Evolutionary conservation across 169 alveolate genomes (phyloP).

Genomic region (Amoebophrya sp.): DNA sequence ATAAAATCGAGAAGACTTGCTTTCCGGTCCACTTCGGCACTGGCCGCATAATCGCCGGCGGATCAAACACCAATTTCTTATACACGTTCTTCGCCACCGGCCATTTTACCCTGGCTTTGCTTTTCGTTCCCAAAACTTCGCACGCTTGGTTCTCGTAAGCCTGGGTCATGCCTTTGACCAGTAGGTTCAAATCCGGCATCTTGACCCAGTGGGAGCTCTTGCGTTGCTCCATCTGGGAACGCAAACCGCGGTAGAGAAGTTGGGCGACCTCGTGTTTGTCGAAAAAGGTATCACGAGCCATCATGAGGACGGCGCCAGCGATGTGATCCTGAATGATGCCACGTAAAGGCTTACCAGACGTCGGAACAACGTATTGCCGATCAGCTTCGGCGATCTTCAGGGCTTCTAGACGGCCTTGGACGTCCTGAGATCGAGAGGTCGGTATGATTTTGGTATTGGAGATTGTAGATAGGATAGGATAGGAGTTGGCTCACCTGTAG

Average conservation of each 20-base stretch:
- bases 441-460: neutral
- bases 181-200: conserved; percentile 17
- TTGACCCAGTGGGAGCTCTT: neutral
- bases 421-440: conserved; percentile 64
- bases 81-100: conserved; percentile 23
- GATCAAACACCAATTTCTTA: conserved; percentile 55
- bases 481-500: neutral
- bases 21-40: conserved; percentile 92
- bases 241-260: conserved; percentile 35
- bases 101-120: neutral
- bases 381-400: conserved; percentile 85
- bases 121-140: neutral
- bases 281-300: conserved; percentile 87
- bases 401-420: conserved; percentile 93
- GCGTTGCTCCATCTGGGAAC: conserved; percentile 28
- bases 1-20: conserved; percentile 60
- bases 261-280: conserved; percentile 60
- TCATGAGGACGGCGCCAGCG: conserved; percentile 85
- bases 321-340: conserved; percentile 95
- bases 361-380: conserved; percentile 90
- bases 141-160: conserved; percentile 25
- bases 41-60: conserved; percentile 91
- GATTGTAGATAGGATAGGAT: neutral
- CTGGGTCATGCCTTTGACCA: conserved; percentile 35
- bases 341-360: conserved; percentile 94